phyloP scores from a whole-genome alignment of 192 early-diverging fungal genomes.

The Podila epigama region DNA sequence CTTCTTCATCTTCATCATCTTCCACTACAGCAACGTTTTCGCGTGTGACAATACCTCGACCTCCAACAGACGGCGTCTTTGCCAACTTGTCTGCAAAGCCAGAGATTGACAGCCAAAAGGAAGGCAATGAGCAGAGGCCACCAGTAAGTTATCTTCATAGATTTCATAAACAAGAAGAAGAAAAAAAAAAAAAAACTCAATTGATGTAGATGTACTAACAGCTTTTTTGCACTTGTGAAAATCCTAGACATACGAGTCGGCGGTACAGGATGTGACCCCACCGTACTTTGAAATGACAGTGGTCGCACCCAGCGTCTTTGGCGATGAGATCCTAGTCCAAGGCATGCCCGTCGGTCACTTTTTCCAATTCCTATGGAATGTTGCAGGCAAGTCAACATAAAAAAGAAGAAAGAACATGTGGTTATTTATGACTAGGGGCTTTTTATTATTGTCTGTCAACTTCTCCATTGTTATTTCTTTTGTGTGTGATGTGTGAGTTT shows the following conservation, averaged over 20 bases:
- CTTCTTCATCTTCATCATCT: background rate
- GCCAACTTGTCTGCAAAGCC: slow-evolving; percentile 66
- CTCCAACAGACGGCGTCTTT: slow-evolving; percentile 62
- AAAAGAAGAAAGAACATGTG: background rate
- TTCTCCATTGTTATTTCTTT: background rate
- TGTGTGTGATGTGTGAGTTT: too few relatives aligned
- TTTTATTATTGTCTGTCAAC: background rate
- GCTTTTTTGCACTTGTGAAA: background rate
- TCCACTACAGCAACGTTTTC: background rate
- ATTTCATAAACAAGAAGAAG: too few relatives aligned
- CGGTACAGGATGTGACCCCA: slow-evolving; percentile 74
- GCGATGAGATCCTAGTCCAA: slow-evolving; percentile 86
- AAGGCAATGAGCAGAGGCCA: slow-evolving; percentile 52
- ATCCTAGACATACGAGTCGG: slow-evolving; percentile 81
- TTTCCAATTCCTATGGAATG: slow-evolving; percentile 79
- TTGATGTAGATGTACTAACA: background rate
- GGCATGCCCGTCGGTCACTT: slow-evolving; percentile 86
- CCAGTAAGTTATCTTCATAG: slow-evolving; percentile 10
- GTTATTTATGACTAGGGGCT: background rate
- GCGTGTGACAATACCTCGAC: slow-evolving; percentile 28
- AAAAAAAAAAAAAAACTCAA: too few relatives aligned
- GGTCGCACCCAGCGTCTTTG: slow-evolving; percentile 62
- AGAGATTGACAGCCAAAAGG: slow-evolving; percentile 55
- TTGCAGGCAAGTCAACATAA: slow-evolving; percentile 52
- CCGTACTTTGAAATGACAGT: slow-evolving; percentile 83